Evolutionary conservation across 78 protist genomes (phyloP).

Genomic region (Goniomonas avonlea): DNA sequence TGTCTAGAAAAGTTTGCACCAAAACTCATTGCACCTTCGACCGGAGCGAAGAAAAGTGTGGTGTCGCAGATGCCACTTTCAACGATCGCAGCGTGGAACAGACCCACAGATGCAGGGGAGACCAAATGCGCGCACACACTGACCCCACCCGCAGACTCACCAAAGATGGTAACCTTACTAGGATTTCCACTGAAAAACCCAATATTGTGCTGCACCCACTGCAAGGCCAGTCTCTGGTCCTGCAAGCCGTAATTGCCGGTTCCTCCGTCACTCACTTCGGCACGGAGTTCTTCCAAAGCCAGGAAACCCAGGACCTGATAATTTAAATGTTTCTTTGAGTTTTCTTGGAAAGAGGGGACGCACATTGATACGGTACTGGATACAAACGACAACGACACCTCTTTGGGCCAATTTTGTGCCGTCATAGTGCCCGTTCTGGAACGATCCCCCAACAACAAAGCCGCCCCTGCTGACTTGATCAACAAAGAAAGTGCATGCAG

Average conservation of each 20-base stretch:
- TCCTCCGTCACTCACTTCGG: no score
- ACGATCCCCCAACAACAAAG: not conserved
- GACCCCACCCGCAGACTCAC: slow-evolving; percentile 38
- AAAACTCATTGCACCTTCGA: no score
- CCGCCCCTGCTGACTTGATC: no score
- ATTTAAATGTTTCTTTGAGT: no score
- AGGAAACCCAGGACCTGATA: slow-evolving; percentile 28
- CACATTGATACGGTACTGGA: slow-evolving; percentile 31
- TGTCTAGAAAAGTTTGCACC: no score
- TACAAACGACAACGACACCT: slow-evolving; percentile 19
- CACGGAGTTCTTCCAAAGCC: not conserved
- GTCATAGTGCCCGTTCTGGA: not conserved
- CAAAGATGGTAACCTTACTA: slow-evolving; percentile 15
- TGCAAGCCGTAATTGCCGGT: slow-evolving; percentile 30
- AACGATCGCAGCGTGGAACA: slow-evolving; percentile 31
- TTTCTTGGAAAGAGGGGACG: no score
- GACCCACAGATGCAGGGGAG: not conserved
- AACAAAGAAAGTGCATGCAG: no score
- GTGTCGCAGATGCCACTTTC: no score
- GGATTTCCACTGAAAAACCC: slow-evolving; percentile 37
- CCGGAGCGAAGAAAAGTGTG: no score
- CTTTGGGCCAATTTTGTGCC: not conserved
- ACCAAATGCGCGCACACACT: not conserved
- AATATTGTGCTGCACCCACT: slow-evolving; percentile 21
- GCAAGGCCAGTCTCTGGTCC: slow-evolving; percentile 26